Percentiles rank a stretch among this genome's conserved stretches.
Evolutionary conservation across 331 rosid genomes (phyloP).

Genomic region (Saraca asoca): DNA sequence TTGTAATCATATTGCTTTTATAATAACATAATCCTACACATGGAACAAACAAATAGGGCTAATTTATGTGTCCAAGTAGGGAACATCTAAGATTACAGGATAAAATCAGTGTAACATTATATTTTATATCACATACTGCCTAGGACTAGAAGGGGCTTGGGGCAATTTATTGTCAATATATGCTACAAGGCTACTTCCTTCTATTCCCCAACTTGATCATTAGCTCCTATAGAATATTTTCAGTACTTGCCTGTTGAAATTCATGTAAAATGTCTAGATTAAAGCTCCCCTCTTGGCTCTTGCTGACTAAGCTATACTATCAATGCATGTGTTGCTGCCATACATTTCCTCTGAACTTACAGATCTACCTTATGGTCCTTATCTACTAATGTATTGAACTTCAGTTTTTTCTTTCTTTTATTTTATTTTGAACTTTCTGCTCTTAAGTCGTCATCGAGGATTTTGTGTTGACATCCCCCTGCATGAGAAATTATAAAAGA

Average conservation of each 20-base stretch:
- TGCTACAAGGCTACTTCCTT: slow-evolving; percentile 26
- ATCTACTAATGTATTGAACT: slow-evolving; percentile 26
- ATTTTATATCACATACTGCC: slow-evolving; percentile 17
- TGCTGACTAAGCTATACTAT: slow-evolving; percentile 36
- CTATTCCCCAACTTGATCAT: slow-evolving; percentile 37
- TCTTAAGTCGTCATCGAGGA: slow-evolving; percentile 25
- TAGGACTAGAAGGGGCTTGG: neutral
- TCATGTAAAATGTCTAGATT: slow-evolving; percentile 24
- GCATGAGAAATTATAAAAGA: slow-evolving; percentile 31
- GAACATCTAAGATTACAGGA: too few species aligned
- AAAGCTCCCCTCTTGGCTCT: slow-evolving; percentile 18
- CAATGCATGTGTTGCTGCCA: slow-evolving; percentile 27
- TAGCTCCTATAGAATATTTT: slow-evolving; percentile 34
- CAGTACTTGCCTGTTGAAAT: neutral
- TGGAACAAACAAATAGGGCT: too few species aligned
- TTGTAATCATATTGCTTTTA: too few species aligned
- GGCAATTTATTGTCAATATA: slow-evolving; percentile 27
- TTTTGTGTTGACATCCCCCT: slow-evolving; percentile 56
- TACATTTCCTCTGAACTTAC: slow-evolving; percentile 31
- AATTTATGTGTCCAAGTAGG: too few species aligned
- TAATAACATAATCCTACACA: too few species aligned
- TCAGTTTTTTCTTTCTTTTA: neutral
- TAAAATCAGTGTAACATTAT: neutral
- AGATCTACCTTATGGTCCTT: slow-evolving; percentile 31
- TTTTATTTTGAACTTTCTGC: slow-evolving; percentile 25